A percentile compares a stretch with the other conserved stretches of the same genome.
These are phyloP conservation scores for Amauroascus niger DNA, from an alignment of 2,329 filamentous ascomycete species.

Conservation along the genomic window DNA sequence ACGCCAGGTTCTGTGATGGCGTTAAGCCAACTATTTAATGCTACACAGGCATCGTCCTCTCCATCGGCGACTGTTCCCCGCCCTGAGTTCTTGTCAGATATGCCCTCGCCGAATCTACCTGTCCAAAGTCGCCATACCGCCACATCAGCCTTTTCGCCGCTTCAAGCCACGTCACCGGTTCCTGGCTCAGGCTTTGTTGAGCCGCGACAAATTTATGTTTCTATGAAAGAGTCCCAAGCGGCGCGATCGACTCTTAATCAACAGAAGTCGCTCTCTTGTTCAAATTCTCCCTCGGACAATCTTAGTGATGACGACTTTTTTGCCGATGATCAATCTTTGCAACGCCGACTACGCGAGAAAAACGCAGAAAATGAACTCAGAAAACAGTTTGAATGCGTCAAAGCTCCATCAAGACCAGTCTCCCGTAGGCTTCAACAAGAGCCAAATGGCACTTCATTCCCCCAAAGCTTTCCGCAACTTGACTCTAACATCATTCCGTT, in stretches of 20 bases:
- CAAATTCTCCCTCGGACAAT: constrained; percentile 24
- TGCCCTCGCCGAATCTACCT: constrained; percentile 42
- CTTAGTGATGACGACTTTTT: constrained; percentile 38
- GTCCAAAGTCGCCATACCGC: constrained; percentile 32
- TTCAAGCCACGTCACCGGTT: constrained; percentile 23
- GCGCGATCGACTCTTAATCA: constrained; percentile 29
- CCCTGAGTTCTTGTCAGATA: constrained; percentile 36
- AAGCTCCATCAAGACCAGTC: constrained; percentile 24
- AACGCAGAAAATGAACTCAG: constrained; percentile 28
- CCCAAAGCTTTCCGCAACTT: background rate
- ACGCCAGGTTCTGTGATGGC: constrained; percentile 34
- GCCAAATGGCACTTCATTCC: constrained; percentile 10
- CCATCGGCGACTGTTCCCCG: constrained; percentile 32
- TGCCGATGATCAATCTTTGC: constrained; percentile 34
- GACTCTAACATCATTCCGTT: background rate
- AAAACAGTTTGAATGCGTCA: constrained; percentile 30
- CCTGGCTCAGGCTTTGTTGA: constrained; percentile 33
- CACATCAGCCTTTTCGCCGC: constrained; percentile 31
- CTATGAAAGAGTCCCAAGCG: constrained; percentile 40
- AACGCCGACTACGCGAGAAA: constrained; percentile 28
- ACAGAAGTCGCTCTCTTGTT: constrained; percentile 29
- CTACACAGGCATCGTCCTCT: constrained; percentile 41
- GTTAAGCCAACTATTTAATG: constrained; percentile 41
- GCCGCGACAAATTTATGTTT: constrained; percentile 36
- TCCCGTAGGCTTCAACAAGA: constrained; percentile 13